phyloP scores from a whole-genome alignment of 2,329 filamentous ascomycete species.

The Teratosphaeria epicoccoides region DNA sequence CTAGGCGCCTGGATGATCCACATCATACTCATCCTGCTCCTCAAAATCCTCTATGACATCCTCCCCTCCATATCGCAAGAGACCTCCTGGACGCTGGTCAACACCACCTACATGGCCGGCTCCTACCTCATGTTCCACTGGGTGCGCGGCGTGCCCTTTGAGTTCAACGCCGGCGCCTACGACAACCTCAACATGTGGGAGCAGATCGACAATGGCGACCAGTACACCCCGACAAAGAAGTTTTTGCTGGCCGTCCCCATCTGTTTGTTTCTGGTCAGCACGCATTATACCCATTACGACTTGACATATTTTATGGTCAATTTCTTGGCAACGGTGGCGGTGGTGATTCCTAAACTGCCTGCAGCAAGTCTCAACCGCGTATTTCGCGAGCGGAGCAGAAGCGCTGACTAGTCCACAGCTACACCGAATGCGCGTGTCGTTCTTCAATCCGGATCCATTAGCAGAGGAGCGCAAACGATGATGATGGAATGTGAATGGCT shows the following conservation, averaged over 20 bases:
- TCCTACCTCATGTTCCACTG: slow-evolving; percentile 99
- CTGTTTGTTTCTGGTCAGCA: slow-evolving; percentile 87
- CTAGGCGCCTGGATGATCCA: slow-evolving; percentile 98
- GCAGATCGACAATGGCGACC: slow-evolving; percentile 97
- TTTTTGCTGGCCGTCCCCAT: slow-evolving; percentile 93
- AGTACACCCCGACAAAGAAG: slow-evolving; percentile 98
- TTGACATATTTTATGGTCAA: slow-evolving; percentile 96
- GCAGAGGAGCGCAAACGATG: not conserved
- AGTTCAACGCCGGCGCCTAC: slow-evolving; percentile 97
- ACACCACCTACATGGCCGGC: slow-evolving; percentile 97
- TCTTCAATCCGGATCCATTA: slow-evolving; percentile 24
- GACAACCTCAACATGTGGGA: slow-evolving; percentile 99
- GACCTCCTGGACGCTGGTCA: slow-evolving; percentile 96
- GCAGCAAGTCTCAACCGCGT: slow-evolving; percentile 53
- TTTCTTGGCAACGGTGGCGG: slow-evolving; percentile 79
- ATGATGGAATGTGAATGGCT: not conserved
- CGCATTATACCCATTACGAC: slow-evolving; percentile 98
- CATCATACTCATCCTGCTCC: slow-evolving; percentile 75
- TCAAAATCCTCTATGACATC: slow-evolving; percentile 96
- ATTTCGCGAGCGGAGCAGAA: not conserved
- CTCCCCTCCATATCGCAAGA: slow-evolving; percentile 94
- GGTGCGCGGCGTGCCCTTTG: slow-evolving; percentile 93
- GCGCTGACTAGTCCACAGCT: slow-evolving; percentile 19
- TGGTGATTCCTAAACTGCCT: slow-evolving; percentile 92
- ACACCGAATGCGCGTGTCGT: slow-evolving; percentile 27